These are phyloP conservation scores for Panaeolus papilionaceus DNA, from an alignment of 768 basidiomycete genomes.

Conservation along the genomic window DNA sequence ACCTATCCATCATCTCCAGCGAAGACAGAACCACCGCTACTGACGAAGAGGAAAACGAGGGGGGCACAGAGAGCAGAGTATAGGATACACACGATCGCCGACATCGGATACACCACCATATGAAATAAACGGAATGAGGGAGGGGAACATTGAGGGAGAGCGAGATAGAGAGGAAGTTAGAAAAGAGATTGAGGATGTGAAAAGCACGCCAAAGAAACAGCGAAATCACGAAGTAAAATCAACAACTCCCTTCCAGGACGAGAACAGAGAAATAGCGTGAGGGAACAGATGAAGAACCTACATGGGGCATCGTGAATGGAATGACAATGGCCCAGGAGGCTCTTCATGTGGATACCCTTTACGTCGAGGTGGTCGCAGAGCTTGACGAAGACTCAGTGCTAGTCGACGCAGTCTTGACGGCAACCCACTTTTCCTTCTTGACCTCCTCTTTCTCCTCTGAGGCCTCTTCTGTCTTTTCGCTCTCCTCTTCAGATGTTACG, in stretches of 20 bases:
- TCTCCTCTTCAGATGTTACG: conserved; percentile 76
- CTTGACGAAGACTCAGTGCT: conserved; percentile 26
- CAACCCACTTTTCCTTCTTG: conserved; percentile 77
- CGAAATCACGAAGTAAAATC: conserved; percentile 7
- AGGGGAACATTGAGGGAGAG: conserved; percentile 13
- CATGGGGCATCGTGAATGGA: background rate
- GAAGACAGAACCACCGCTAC: background rate
- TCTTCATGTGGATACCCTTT: background rate
- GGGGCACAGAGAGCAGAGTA: conserved; percentile 8
- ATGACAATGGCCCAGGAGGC: background rate
- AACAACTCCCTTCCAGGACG: conserved; percentile 1
- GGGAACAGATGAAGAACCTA: background rate
- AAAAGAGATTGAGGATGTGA: conserved; percentile 9
- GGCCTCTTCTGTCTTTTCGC: conserved; percentile 54
- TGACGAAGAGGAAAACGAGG: conserved; percentile 1
- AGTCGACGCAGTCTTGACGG: conserved; percentile 57
- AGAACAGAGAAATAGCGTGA: background rate
- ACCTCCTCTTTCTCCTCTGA: conserved; percentile 38
- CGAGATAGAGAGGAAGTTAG: background rate
- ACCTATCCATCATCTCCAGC: conserved; percentile 10
- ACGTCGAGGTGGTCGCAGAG: conserved; percentile 26
- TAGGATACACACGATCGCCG: conserved; percentile 32
- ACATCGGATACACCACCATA: conserved; percentile 17
- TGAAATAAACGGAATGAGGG: conserved; percentile 16
- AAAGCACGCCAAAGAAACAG: conserved; percentile 8